A percentile compares a stretch with the other conserved stretches of the same genome.
These are phyloP conservation scores for Tolypocladium amazonense DNA, from an alignment of 2,329 filamentous ascomycete species.

Conservation along the genomic window DNA sequence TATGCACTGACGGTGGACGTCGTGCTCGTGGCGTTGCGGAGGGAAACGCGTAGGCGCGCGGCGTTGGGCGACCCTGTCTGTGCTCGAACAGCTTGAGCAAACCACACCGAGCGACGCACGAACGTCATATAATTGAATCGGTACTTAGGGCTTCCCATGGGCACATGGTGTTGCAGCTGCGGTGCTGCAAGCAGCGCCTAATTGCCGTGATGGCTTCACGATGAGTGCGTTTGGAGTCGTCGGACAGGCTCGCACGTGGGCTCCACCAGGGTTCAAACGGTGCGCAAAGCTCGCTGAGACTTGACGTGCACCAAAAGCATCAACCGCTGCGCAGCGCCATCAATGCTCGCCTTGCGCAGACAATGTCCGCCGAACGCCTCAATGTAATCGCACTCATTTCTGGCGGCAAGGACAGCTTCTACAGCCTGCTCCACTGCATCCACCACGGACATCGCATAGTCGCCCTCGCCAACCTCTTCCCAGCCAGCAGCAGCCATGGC, in stretches of 20 bases:
- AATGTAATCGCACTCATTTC: conserved; percentile 90
- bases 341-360: not conserved
- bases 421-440: conserved; percentile 81
- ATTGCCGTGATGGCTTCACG: not conserved
- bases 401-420: conserved; percentile 95
- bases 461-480: conserved; percentile 82
- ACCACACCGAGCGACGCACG: not conserved
- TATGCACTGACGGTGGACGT: too few species aligned
- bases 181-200: not conserved
- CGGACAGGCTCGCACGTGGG: conserved; percentile 4
- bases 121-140: not conserved
- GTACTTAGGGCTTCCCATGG: not conserved
- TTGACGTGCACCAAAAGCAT: not conserved
- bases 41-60: not conserved
- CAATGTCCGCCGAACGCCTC: conserved; percentile 35
- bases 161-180: not conserved
- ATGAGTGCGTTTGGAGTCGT: not conserved
- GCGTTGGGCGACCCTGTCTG: not conserved
- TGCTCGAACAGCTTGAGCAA: not conserved
- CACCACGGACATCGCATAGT: conserved; percentile 76
- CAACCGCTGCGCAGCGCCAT: not conserved
- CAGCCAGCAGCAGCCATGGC: not conserved
- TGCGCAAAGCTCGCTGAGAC: not conserved
- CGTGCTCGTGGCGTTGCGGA: not conserved
- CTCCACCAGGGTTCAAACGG: not conserved